A percentile compares a stretch with the other conserved stretches of the same genome.
phyloP scores from a whole-genome alignment of 768 basidiomycete species.

The Leccinum variicolor region DNA sequence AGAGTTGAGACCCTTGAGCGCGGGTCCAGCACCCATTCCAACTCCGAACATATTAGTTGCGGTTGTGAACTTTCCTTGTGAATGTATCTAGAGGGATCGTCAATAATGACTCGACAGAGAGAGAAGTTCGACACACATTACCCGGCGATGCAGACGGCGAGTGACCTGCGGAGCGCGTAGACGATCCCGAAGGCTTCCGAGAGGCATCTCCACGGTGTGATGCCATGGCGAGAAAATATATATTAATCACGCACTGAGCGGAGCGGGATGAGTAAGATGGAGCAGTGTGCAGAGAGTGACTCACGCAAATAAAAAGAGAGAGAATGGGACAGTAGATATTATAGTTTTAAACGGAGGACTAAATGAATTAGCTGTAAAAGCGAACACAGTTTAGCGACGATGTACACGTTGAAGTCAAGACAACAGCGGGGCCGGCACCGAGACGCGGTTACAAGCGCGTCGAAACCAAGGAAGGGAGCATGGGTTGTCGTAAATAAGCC shows the following conservation, averaged over 20 bases:
- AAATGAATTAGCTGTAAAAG: constrained; percentile 36
- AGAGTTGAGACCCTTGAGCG: constrained; percentile 52
- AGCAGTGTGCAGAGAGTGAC: constrained; percentile 12
- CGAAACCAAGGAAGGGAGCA: constrained; percentile 18
- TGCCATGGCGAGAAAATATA: constrained; percentile 26
- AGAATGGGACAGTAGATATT: constrained; percentile 27
- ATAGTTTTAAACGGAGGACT: constrained; percentile 30
- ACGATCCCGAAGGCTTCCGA: constrained; percentile 68
- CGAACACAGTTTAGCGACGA: constrained; percentile 21
- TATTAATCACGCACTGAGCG: constrained; percentile 29
- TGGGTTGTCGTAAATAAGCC: constrained; percentile 30
- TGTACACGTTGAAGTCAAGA: constrained; percentile 22
- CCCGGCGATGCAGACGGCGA: constrained; percentile 61
- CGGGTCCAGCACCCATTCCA: constrained; percentile 43
- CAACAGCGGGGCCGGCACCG: constrained; percentile 26
- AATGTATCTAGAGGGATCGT: constrained; percentile 30
- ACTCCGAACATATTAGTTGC: constrained; percentile 51
- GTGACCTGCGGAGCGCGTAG: constrained; percentile 59
- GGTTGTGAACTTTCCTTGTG: constrained; percentile 44
- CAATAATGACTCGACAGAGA: constrained; percentile 2
- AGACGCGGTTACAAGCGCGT: constrained; percentile 31
- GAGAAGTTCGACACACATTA: constrained; percentile 41
- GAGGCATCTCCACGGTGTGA: constrained; percentile 43
- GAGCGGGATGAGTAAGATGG: constrained; percentile 17
- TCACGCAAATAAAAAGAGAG: constrained; percentile 26